These are phyloP conservation scores for Toxoplasma gondii DNA, from an alignment of 169 alveolate genomes.

Conservation along the genomic window DNA sequence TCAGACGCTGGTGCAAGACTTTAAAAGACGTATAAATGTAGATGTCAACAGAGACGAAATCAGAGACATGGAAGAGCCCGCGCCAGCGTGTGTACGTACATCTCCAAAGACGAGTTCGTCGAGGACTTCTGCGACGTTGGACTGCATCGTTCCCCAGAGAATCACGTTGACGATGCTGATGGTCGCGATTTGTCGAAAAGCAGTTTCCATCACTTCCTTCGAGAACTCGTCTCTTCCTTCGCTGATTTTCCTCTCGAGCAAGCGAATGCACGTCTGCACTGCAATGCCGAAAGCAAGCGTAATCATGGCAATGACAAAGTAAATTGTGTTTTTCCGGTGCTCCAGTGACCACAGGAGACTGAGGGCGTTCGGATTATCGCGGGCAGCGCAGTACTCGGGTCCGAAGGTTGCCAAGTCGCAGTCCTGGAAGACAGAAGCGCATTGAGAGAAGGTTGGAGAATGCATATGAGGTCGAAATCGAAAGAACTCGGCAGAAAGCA, in stretches of 20 bases:
- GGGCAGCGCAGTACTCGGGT: constrained; percentile 75
- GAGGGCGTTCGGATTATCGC: constrained; percentile 72
- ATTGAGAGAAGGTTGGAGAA: background rate
- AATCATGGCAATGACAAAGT: constrained; percentile 72
- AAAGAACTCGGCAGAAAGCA: background rate
- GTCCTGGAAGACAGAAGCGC: constrained; percentile 22
- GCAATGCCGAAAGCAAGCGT: constrained; percentile 74
- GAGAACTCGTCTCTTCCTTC: constrained; percentile 80
- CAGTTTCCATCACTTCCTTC: constrained; percentile 80
- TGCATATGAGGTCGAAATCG: no score
- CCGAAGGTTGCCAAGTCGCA: constrained; percentile 79
- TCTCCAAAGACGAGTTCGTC: constrained; percentile 78
- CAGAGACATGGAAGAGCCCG: no score
- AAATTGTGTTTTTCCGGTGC: constrained; percentile 69
- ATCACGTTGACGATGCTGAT: constrained; percentile 82
- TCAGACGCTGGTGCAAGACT: background rate
- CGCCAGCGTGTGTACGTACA: constrained; percentile 66
- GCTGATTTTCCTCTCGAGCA: constrained; percentile 75
- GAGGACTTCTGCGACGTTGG: constrained; percentile 80
- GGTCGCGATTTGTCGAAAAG: constrained; percentile 82
- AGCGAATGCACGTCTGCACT: constrained; percentile 68
- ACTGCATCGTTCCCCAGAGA: constrained; percentile 83
- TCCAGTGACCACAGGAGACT: constrained; percentile 72
- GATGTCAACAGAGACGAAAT: no score
- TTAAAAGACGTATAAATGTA: no score